Evolutionary conservation across 306 rosid species (phyloP).

Genomic region (Fragaria vesca): DNA sequence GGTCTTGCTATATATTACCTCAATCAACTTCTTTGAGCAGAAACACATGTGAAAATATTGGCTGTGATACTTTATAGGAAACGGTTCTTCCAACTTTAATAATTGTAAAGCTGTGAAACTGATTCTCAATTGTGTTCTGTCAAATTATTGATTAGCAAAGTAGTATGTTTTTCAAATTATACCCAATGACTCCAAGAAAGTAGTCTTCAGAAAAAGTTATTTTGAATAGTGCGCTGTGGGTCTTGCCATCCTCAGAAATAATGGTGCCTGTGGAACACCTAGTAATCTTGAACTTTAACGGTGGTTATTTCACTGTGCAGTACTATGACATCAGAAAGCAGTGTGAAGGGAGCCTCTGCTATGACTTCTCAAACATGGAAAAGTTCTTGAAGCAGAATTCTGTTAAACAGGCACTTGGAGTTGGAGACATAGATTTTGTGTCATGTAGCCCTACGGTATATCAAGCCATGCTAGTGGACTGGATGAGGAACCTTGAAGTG

Average conservation of each 20-base stretch:
- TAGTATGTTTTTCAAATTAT: not conserved
- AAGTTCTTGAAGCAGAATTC: constrained; percentile 68
- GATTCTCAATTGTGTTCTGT: not conserved
- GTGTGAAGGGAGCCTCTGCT: constrained; percentile 88
- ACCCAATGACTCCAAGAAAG: not conserved
- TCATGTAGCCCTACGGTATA: constrained; percentile 89
- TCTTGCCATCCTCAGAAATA: constrained; percentile 1
- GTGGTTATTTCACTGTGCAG: constrained; percentile 42
- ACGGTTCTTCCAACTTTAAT: not conserved
- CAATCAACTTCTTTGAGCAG: not conserved
- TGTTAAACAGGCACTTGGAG: constrained; percentile 81
- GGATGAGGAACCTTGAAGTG: constrained; percentile 96
- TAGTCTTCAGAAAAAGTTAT: not conserved
- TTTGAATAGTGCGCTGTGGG: not conserved
- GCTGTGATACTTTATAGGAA: not conserved
- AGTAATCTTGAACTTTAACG: constrained; percentile 33
- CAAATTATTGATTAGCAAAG: not conserved
- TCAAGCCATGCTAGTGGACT: constrained; percentile 90
- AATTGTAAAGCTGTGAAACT: not conserved
- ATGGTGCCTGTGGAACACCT: not conserved
- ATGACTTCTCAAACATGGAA: constrained; percentile 94
- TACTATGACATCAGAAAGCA: constrained; percentile 90
- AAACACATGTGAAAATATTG: not conserved
- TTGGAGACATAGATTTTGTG: constrained; percentile 77
- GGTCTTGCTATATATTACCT: not conserved